Base-by-base conservation (phyloP, 78 protist species). In the Dictyostelium purpureum region DNA sequence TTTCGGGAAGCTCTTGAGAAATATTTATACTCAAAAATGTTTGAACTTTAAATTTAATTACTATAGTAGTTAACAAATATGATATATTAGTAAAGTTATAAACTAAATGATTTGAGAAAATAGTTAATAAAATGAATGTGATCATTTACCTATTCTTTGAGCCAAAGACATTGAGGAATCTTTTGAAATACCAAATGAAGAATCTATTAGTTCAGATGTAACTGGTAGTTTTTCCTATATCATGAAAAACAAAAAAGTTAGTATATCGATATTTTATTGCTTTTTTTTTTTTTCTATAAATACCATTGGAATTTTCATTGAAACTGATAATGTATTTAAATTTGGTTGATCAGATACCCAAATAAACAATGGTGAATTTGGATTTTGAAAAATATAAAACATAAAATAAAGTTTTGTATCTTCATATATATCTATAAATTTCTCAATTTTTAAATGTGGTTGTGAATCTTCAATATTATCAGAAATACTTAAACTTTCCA, bases 71-170 rank as follows among this genome's bases (percentile, higher is more conserved):
- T 21, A 59, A n/a, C 11, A 2, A 18, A 9, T 21, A 49, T 6
- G 21, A 52, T 4, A 52, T 21, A 52, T 21, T 21, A 21, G 21
- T 21, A 52, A 52, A 52, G 2, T 21, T 3, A 52, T 21, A 52
- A 52, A 9, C 16, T 3, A 52, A 1, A 52, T 21, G 7, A 2
- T 47, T 47, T 10, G 52, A 14, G 52, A 2, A 14, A 2, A 2
- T 49, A 11, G 54, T 7, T 49, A 49, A 24, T 33, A 37, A 66
- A 19, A 31, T 19, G n/a, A n/a, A n/a, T n/a, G n/a, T n/a, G n/a
- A n/a, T n/a, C n/a, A 38, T n/a, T 67, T 67, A 67, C 75, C 75
- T 26, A 67, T 38, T 67, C 75, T 67, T 67, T 67, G 75, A 16
- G 75, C 31, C 28, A 67, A n/a, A 10, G 75, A 38, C 7, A 19